Evolutionary conservation across 2,329 filamentous ascomycete genomes (phyloP).

Genomic region (Clarireedia hainanense): DNA sequence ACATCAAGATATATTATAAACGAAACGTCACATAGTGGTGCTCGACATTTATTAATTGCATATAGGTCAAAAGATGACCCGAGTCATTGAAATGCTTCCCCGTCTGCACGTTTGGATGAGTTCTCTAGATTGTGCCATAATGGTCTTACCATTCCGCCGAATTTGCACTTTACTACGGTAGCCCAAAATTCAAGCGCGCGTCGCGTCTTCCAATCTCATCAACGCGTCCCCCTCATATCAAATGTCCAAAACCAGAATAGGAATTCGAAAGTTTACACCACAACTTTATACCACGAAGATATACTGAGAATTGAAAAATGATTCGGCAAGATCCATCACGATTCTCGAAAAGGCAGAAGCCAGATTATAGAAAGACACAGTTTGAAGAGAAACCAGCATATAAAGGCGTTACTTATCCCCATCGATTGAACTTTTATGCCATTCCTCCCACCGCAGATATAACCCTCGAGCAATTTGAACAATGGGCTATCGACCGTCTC

Average conservation of each 20-base stretch:
- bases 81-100: too few relatives aligned
- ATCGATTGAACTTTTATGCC: conserved; percentile 87
- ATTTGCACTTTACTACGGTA: background rate
- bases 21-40: too few relatives aligned
- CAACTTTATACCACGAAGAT: background rate
- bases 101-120: background rate
- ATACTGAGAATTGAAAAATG: conserved; percentile 17
- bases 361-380: conserved; percentile 77
- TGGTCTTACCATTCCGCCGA: background rate
- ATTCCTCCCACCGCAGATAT: conserved; percentile 87
- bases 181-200: conserved; percentile 1
- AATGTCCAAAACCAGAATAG: background rate
- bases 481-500: conserved; percentile 93
- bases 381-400: conserved; percentile 55
- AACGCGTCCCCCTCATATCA: conserved; percentile 2
- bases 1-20: too few relatives aligned
- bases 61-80: too few relatives aligned
- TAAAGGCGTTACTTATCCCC: conserved; percentile 70
- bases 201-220: conserved; percentile 9
- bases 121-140: background rate
- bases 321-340: conserved; percentile 28
- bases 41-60: too few relatives aligned
- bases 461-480: conserved; percentile 93
- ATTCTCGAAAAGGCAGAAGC: conserved; percentile 63
- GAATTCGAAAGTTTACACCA: background rate